These are phyloP conservation scores for Thelonectria discophora DNA, from an alignment of 2,329 filamentous ascomycete genomes.

Conservation along the genomic window DNA sequence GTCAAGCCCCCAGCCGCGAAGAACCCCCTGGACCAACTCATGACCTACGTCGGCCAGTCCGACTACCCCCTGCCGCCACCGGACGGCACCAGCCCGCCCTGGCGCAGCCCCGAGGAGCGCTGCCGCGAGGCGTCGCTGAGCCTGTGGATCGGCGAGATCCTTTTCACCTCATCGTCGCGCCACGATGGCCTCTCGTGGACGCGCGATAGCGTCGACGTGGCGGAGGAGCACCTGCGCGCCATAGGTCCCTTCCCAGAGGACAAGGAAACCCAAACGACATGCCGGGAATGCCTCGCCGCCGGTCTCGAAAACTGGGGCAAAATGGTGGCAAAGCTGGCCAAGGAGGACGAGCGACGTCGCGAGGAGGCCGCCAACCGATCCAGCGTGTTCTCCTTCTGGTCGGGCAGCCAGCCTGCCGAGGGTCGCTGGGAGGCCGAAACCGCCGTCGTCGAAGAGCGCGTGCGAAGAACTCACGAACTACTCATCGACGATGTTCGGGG, in stretches of 20 bases:
- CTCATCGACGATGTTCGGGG: conserved; percentile 57
- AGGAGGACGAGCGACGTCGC: conserved; percentile 55
- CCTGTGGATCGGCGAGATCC: conserved; percentile 92
- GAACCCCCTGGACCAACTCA: conserved; percentile 35
- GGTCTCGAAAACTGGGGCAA: conserved; percentile 83
- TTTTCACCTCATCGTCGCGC: conserved; percentile 71
- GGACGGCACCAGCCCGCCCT: conserved; percentile 74
- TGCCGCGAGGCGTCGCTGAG: conserved; percentile 89
- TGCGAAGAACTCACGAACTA: conserved; percentile 60
- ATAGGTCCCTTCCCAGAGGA: conserved; percentile 45
- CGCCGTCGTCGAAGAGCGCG: conserved; percentile 62
- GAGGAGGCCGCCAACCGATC: conserved; percentile 46
- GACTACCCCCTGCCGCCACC: conserved; percentile 75
- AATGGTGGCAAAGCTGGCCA: conserved; percentile 76
- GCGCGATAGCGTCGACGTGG: conserved; percentile 82
- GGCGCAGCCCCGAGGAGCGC: conserved; percentile 69
- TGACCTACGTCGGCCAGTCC: conserved; percentile 53
- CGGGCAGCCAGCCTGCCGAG: conserved; percentile 46
- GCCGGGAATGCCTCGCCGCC: conserved; percentile 78
- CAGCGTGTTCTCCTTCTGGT: conserved; percentile 51
- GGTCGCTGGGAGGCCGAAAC: conserved; percentile 65
- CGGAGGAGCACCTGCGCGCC: conserved; percentile 72
- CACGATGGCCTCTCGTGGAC: conserved; percentile 89
- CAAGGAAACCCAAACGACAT: conserved; percentile 60
- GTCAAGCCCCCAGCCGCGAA: conserved; percentile 12